Percentiles rank a stretch among this genome's conserved stretches.
Evolutionary conservation across 2,329 filamentous ascomycete species (phyloP).

Genomic region (Setomelanomma holmii): DNA sequence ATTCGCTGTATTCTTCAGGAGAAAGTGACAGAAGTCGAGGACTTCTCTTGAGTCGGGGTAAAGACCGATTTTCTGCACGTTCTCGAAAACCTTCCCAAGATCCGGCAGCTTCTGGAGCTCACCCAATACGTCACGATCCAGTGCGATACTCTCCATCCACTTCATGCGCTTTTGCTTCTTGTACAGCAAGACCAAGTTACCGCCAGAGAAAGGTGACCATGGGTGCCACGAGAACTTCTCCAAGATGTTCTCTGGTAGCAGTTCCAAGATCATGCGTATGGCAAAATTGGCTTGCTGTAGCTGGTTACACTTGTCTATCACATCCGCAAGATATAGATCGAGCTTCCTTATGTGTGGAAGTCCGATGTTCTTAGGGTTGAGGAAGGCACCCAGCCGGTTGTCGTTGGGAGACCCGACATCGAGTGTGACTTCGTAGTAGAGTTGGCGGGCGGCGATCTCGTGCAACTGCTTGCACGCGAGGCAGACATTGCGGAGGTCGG

Average conservation of each 20-base stretch:
- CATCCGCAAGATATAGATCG: constrained; percentile 55
- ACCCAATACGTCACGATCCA: constrained; percentile 51
- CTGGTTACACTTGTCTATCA: constrained; percentile 54
- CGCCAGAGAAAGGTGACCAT: constrained; percentile 56
- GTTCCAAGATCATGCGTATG: constrained; percentile 57
- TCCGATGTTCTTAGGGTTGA: constrained; percentile 57
- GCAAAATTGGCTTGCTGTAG: constrained; percentile 56
- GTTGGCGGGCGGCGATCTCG: constrained; percentile 53
- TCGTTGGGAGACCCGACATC: constrained; percentile 56
- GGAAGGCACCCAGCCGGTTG: constrained; percentile 53
- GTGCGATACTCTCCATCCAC: constrained; percentile 57
- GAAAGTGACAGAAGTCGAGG: constrained; percentile 52
- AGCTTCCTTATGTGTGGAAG: constrained; percentile 56
- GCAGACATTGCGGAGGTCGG: constrained; percentile 57
- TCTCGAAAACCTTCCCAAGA: constrained; percentile 51
- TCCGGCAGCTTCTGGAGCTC: constrained; percentile 52
- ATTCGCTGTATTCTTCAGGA: constrained; percentile 50
- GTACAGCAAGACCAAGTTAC: constrained; percentile 57
- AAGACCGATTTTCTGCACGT: constrained; percentile 53
- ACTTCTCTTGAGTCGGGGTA: constrained; percentile 57
- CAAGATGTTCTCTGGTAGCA: constrained; percentile 57
- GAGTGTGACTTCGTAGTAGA: constrained; percentile 57
- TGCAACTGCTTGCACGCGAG: constrained; percentile 57
- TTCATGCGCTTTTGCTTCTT: constrained; percentile 58
- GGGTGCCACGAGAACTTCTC: constrained; percentile 61